Evolutionary conservation across 371 early-diverging fungal genomes (phyloP).

Genomic region (Sporodiniella umbellata): DNA sequence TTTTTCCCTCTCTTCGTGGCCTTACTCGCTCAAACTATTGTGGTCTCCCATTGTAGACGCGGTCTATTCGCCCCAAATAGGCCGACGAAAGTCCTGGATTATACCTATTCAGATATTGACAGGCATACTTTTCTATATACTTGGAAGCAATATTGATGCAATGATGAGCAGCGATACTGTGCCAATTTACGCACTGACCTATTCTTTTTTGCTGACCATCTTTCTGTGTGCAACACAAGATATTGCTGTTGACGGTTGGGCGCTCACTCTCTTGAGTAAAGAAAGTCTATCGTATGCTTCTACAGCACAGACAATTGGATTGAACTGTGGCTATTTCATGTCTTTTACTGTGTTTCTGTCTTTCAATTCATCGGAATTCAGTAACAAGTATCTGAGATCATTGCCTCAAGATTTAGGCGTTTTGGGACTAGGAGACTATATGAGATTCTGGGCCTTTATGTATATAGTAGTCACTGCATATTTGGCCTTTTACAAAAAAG

Average conservation of each 20-base stretch:
- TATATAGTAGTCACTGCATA: conserved; percentile 84
- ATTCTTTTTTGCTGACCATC: conserved; percentile 74
- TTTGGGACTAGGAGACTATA: conserved; percentile 78
- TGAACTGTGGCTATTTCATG: conserved; percentile 93
- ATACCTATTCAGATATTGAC: conserved; percentile 92
- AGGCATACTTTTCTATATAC: conserved; percentile 70
- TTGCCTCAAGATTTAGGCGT: conserved; percentile 71
- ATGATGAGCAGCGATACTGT: conserved; percentile 64
- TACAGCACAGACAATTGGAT: conserved; percentile 94
- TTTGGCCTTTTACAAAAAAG: conserved; percentile 76
- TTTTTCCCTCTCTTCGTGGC: conserved; percentile 92
- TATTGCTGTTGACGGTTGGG: conserved; percentile 98
- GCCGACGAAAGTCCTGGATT: conserved; percentile 96
- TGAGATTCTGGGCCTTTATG: conserved; percentile 89
- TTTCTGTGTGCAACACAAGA: conserved; percentile 97
- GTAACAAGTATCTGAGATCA: conserved; percentile 87
- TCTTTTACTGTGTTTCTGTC: conserved; percentile 96
- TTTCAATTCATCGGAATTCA: conserved; percentile 90
- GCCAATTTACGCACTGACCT: conserved; percentile 64
- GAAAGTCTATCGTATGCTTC: conserved; percentile 89
- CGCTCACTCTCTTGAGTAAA: conserved; percentile 85
- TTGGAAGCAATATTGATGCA: conserved; percentile 74
- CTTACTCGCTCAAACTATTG: conserved; percentile 87
- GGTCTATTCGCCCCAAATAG: conserved; percentile 73
- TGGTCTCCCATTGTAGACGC: conserved; percentile 98